Evolutionary conservation across 2,329 filamentous ascomycete species (phyloP).

Genomic region (Penicillium vulpinum): DNA sequence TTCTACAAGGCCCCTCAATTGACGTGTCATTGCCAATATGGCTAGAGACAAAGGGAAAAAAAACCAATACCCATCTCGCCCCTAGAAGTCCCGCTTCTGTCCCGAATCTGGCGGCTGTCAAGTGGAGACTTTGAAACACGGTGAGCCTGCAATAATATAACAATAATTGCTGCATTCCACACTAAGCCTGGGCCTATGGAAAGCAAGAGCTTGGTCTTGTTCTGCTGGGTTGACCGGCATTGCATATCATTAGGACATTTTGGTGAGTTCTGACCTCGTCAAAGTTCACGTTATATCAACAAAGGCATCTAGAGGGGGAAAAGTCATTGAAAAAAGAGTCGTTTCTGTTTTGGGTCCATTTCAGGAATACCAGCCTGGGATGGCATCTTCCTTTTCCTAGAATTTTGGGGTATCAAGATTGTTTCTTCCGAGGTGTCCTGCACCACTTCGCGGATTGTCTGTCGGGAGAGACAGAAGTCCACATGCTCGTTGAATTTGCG

Average conservation of each 20-base stretch:
- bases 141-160: slow-evolving; percentile 5
- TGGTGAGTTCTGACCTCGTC: background rate
- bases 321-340: slow-evolving; percentile 38
- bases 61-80: background rate
- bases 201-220: background rate
- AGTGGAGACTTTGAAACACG: slow-evolving; percentile 6
- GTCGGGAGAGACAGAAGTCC: slow-evolving; percentile 82
- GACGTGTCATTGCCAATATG: background rate
- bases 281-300: background rate
- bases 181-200: background rate
- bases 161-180: background rate
- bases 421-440: slow-evolving; percentile 49
- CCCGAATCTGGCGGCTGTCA: slow-evolving; percentile 3
- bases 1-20: background rate
- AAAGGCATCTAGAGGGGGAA: background rate
- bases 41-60: no score
- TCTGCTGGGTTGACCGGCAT: no score
- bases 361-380: slow-evolving; percentile 16
- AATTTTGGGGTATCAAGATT: slow-evolving; percentile 1
- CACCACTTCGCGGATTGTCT: slow-evolving; percentile 81
- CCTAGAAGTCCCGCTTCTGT: background rate
- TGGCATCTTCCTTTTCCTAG: slow-evolving; percentile 39
- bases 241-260: background rate
- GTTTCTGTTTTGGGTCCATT: slow-evolving; percentile 34
- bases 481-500: slow-evolving; percentile 85